Percentiles rank a stretch among this genome's conserved stretches.
Evolutionary conservation across 2,329 filamentous ascomycete species (phyloP).

Genomic region (Xylogone sp.): DNA sequence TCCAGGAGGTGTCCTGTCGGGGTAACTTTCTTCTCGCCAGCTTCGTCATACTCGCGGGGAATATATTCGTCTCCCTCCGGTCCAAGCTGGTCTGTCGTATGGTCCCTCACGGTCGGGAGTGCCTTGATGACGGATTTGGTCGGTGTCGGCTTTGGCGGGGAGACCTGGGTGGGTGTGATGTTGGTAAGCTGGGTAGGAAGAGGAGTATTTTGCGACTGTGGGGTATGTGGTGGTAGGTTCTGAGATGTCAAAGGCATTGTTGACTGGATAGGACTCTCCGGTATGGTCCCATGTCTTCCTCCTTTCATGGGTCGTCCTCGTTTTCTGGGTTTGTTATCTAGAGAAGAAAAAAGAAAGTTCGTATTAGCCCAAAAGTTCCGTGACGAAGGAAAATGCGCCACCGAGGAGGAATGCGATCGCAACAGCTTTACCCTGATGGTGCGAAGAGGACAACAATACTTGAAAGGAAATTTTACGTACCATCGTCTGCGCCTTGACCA

Average conservation of each 20-base stretch:
- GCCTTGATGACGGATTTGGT: constrained; percentile 87
- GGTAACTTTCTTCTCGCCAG: constrained; percentile 91
- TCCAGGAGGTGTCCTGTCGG: constrained; percentile 77
- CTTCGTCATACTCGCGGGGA: constrained; percentile 87
- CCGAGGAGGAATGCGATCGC: neutral
- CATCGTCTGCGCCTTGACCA: constrained; percentile 61
- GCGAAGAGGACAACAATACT: neutral
- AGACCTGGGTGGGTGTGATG: constrained; percentile 43
- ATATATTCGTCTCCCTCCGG: constrained; percentile 90
- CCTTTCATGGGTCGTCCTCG: constrained; percentile 31
- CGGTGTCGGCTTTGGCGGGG: constrained; percentile 74
- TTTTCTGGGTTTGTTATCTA: constrained; percentile 38
- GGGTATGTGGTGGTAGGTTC: constrained; percentile 49
- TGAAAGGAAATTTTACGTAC: constrained; percentile 51
- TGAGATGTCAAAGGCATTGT: constrained; percentile 41
- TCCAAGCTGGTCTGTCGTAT: constrained; percentile 93
- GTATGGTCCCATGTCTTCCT: constrained; percentile 42
- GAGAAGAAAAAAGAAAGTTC: neutral
- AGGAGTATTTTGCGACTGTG: constrained; percentile 38
- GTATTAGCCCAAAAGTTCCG: neutral
- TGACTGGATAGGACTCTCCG: constrained; percentile 54
- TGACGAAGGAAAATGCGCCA: neutral
- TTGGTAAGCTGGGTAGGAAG: constrained; percentile 26
- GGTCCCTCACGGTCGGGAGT: constrained; percentile 89
- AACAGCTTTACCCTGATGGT: neutral